These are phyloP conservation scores for Suillus sp. DNA, from an alignment of 768 basidiomycete species.

Conservation along the genomic window DNA sequence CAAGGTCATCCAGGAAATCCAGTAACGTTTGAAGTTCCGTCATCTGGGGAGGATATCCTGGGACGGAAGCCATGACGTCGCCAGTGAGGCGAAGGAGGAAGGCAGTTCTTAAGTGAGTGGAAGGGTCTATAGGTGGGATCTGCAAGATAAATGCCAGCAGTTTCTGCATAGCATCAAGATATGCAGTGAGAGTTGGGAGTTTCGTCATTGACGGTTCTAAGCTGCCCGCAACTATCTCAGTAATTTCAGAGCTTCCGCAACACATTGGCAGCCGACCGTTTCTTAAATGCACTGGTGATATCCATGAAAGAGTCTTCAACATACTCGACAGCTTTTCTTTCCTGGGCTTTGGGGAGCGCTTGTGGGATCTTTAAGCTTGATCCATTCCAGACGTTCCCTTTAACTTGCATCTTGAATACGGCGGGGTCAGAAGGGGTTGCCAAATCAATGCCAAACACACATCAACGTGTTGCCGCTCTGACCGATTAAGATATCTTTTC, in stretches of 20 bases:
- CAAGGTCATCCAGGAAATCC: conserved; percentile 72
- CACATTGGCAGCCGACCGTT: conserved; percentile 54
- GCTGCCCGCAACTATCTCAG: conserved; percentile 15
- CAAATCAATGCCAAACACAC: conserved; percentile 18
- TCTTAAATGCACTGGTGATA: conserved; percentile 70
- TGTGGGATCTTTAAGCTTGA: neutral
- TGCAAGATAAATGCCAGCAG: conserved; percentile 67
- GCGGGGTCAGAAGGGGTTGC: conserved; percentile 1
- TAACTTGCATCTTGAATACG: conserved; percentile 5
- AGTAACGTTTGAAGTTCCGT: conserved; percentile 53
- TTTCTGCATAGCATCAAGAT: conserved; percentile 57
- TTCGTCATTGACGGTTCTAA: conserved; percentile 43
- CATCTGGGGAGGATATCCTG: conserved; percentile 56
- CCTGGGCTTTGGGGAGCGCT: conserved; percentile 57
- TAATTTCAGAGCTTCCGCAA: conserved; percentile 1
- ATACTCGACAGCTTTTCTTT: conserved; percentile 62
- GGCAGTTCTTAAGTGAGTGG: conserved; percentile 63
- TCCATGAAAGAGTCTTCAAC: conserved; percentile 68
- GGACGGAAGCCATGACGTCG: conserved; percentile 60
- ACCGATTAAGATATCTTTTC: too few relatives aligned
- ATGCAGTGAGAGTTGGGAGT: conserved; percentile 58
- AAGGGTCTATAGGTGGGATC: conserved; percentile 74
- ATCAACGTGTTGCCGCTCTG: conserved; percentile 19
- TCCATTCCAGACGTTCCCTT: conserved; percentile 6
- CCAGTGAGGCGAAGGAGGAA: conserved; percentile 74